phyloP scores from a whole-genome alignment of 345 rosid species.

The Firmiana major region DNA sequence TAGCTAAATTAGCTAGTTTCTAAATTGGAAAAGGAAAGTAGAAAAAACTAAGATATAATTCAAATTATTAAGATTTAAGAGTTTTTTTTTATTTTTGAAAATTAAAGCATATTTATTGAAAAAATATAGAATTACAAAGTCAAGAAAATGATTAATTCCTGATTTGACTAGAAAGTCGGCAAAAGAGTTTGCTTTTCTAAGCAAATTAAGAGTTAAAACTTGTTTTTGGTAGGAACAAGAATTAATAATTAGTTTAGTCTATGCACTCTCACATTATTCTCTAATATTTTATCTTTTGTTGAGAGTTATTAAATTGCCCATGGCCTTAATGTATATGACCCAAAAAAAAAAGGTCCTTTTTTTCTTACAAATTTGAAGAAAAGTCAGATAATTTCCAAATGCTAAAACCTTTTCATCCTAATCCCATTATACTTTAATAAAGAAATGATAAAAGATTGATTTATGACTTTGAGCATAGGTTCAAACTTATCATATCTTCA shows the following conservation, averaged over 20 bases:
- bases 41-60: neutral
- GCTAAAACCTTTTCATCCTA: neutral
- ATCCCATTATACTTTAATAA: no score
- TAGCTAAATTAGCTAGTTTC: no score
- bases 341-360: neutral
- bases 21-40: no score
- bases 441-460: no score
- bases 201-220: neutral
- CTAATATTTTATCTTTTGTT: neutral
- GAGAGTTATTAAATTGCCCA: neutral
- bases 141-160: no score
- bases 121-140: no score
- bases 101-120: no score
- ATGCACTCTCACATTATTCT: neutral
- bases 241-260: neutral
- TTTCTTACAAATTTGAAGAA: neutral
- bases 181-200: no score
- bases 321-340: neutral
- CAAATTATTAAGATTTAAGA: neutral
- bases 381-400: neutral
- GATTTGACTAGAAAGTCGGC: no score
- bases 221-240: neutral
- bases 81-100: no score
- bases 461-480: no score
- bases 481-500: no score